Base-by-base conservation (phyloP, 306 rosid species). In the Psophocarpus tetragonolobus region DNA sequence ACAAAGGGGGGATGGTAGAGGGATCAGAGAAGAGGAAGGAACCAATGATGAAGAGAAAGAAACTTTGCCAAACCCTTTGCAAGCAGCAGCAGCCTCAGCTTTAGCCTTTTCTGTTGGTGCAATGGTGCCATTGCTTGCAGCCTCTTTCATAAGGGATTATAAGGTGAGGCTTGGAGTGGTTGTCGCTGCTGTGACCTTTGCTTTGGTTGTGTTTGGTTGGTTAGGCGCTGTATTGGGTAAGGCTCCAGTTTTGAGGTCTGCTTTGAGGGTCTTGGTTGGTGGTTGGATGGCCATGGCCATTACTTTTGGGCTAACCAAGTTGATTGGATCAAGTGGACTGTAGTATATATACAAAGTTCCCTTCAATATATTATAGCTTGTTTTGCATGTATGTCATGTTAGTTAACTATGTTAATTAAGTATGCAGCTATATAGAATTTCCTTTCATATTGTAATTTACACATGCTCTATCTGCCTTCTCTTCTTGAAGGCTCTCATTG, bases 271-370 rank as follows among this genome's bases (percentile, higher is more conserved):
- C 68, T 76, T 95, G 86, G 1, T 91, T 56, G 99, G 99, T 21
- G 99, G 99, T 44, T 91, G 95, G 99, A 29, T 95, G 50, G 99
- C 99, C 42, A 95, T 95, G 97, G 84, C 89, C 4, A 70, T 92
- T 12, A 95, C 99, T 73, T 92, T 86, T 68, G 97, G 96, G 4
- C 72, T 92, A 62, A 92, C 97, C 15, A 95, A 91, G 87, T 75
- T 89, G 81, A 90, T 92, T 71, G 94, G 97, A 3, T 85, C 90
- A 24, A 91, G 90, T n/a, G 95, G 87, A 12, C 87, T 95, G 9
- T 89, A 70, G 65, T 7, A 24, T 29, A n/a, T n/a, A n/a, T n/a
- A n/a, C n/a, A n/a, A n/a, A 23, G 6, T 38, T 4, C 4, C 6
- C 33, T 51, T n/a, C n/a, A n/a, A 50, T 41, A 1, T 21, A 2